Conservation (phyloP, 2,329 filamentous ascomycete genomes). For the Byssothecium circinans region DNA sequence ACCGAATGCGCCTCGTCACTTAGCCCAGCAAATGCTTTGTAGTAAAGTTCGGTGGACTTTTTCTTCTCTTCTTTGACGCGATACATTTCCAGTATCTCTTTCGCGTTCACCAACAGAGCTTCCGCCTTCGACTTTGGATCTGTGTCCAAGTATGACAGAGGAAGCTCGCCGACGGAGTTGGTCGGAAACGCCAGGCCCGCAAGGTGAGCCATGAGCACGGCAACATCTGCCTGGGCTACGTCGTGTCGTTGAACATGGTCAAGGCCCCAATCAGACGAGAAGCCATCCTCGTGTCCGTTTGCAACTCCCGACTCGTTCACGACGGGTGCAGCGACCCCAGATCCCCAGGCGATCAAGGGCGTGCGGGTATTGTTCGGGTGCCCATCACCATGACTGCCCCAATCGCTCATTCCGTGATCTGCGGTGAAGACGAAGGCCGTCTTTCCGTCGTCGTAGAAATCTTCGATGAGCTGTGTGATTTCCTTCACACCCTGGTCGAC, state of each 20-base stretch:
- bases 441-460: constrained; percentile 79
- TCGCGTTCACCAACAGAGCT: constrained; percentile 81
- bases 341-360: constrained; percentile 89
- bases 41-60: constrained; percentile 72
- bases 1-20: constrained; percentile 64
- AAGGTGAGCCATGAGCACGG: constrained; percentile 92
- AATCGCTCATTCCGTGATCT: constrained; percentile 98
- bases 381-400: constrained; percentile 97
- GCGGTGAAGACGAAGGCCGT: constrained; percentile 97
- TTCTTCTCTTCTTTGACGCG: constrained; percentile 89
- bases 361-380: constrained; percentile 97
- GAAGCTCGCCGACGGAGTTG: constrained; percentile 93
- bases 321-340: constrained; percentile 78
- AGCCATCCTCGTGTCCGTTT: constrained; percentile 81
- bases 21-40: constrained; percentile 73
- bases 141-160: constrained; percentile 77
- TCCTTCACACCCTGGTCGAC: constrained; percentile 89
- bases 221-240: constrained; percentile 90
- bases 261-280: constrained; percentile 86
- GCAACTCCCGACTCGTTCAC: constrained; percentile 60
- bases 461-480: constrained; percentile 76
- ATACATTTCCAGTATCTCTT: constrained; percentile 93
- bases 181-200: constrained; percentile 86
- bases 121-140: constrained; percentile 75
- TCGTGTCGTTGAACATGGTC: constrained; percentile 82